Base-by-base conservation (phyloP, 495 filamentous ascomycete genomes). In the Aspergillus diversus region DNA sequence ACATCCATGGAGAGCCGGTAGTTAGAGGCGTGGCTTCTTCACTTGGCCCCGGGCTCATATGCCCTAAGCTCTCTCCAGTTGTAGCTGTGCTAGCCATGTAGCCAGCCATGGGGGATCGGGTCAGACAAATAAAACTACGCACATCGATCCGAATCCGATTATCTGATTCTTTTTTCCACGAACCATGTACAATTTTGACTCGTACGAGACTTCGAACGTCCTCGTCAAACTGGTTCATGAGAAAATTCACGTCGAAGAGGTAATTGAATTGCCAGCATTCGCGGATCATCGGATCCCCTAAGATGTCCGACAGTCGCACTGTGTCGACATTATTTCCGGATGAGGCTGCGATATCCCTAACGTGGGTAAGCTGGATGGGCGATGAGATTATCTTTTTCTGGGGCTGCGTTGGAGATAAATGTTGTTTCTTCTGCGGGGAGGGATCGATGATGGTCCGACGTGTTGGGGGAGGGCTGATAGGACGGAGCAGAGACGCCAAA, bases 201-300 rank as follows among this genome's bases (percentile, higher is more conserved):
- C 86, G 78, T 11, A 93, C 85, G 0, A 89, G 63, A 49, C 77
- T 67, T 21, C 83, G 80, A 9, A 89, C 84, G 77, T 95, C 92
- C 6, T 80, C 70, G 62, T 96, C 90, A 64, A 97, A 89, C 9
- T 84, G 75, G 21, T 65, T 77, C 85, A 90, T 86, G 13, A 89
- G 56, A 69, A 92, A 97, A 60, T 92, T 85, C 31, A 96, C 77
- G 76, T 96, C 89, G 69, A 94, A 88, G 3, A 93, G 77, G 68
- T 88, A 97, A 67, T 97, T 96, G 74, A 97, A 97, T 43, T 92
- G 84, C 93, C 93, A 97, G 66, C 89, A 91, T 73, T 95, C 90
- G 39, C 84, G 80, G 56, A 97, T 92, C 70, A 94, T 81, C 0
- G 91, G 90, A 71, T 96, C 89, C 1, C 90, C 87, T 4, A 97